Base-by-base conservation (phyloP, 2,329 filamentous ascomycete species). In the Saccharata proteae region DNA sequence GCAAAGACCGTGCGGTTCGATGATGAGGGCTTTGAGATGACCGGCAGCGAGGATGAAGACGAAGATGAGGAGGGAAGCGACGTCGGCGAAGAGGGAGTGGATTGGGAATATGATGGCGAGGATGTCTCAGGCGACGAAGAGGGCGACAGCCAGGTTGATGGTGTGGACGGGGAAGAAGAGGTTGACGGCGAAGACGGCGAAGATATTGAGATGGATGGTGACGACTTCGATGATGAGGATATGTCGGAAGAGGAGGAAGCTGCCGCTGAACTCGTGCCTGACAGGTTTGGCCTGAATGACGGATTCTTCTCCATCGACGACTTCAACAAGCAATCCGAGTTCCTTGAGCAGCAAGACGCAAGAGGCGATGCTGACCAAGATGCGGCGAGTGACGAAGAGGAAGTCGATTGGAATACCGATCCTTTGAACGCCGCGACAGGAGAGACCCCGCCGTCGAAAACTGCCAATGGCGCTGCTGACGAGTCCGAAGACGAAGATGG, bases 221-320 rank as follows among this genome's bases (percentile, higher is more conserved):
- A 40, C n/a, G 41, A 48, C 1, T 48, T 50, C 29, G 50, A 45
- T 1, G 53, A 57, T 6, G 64, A 67, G 1, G 57, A 58, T 3
- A 44, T 42, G 5, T 46, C 48, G 8, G 45, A 37, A 8, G 60
- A 65, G 3, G 66, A 67, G 13, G 59, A 64, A 26, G 53, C 61
- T 4, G 54, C 59, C 1, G 67, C 69, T 29, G 69, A 71, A 22
- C 77, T 78, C 37, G 61, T 74, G 6, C 66, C 77, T 43, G 85
- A 96, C 47, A 75, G 76, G 4, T 69, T 90, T 48, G 84, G 85
- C 5, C 71, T 98, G 18, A 96, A 98, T 48, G 90, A 98, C 49
- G 88, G 85, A 4, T 98, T 98, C 62, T 98, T 98, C 61, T 93
- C 84, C 11, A 88, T 98, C 46, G 86, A 96, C 47, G 77, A 92